These are phyloP conservation scores for Rhizophagus prolifer DNA, from an alignment of 192 early-diverging fungal genomes.

Conservation along the genomic window DNA sequence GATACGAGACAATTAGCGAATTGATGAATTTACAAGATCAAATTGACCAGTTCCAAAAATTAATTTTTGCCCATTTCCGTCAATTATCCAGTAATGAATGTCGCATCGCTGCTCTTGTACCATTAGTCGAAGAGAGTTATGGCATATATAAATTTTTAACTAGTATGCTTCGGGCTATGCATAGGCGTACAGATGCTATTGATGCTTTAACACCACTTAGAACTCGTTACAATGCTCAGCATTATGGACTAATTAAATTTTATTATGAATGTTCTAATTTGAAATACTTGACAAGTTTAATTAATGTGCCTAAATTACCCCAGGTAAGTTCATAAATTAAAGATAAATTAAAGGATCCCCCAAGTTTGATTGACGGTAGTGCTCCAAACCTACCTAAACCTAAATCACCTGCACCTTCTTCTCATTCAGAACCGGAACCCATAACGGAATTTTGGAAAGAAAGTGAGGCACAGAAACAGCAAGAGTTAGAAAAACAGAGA, in stretches of 20 bases:
- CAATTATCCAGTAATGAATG: conserved; percentile 87
- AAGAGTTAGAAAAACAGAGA: conserved; percentile 66
- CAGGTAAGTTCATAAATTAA: conserved; percentile 36
- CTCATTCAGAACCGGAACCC: conserved; percentile 49
- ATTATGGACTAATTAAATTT: conserved; percentile 85
- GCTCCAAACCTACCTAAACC: conserved; percentile 54
- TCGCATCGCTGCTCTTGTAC: conserved; percentile 91
- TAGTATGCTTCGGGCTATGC: conserved; percentile 96
- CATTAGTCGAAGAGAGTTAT: conserved; percentile 94
- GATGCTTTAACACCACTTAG: conserved; percentile 88
- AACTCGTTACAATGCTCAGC: conserved; percentile 80
- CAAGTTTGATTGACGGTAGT: conserved; percentile 75
- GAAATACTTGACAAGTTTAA: conserved; percentile 90
- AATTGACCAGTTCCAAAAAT: conserved; percentile 88
- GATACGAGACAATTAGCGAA: conserved; percentile 95
- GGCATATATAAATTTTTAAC: conserved; percentile 95
- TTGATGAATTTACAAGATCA: conserved; percentile 89
- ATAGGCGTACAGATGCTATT: conserved; percentile 77
- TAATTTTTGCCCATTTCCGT: conserved; percentile 83
- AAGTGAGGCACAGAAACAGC: conserved; percentile 58
- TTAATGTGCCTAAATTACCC: conserved; percentile 82
- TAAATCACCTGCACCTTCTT: conserved; percentile 45
- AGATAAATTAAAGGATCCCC: conserved; percentile 61
- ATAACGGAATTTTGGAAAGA: conserved; percentile 66
- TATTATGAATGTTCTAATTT: conserved; percentile 89